Percentiles rank a stretch among this genome's conserved stretches.
Evolutionary conservation across 768 basidiomycete genomes (phyloP).

Genomic region (Leccinum fibrillosum): DNA sequence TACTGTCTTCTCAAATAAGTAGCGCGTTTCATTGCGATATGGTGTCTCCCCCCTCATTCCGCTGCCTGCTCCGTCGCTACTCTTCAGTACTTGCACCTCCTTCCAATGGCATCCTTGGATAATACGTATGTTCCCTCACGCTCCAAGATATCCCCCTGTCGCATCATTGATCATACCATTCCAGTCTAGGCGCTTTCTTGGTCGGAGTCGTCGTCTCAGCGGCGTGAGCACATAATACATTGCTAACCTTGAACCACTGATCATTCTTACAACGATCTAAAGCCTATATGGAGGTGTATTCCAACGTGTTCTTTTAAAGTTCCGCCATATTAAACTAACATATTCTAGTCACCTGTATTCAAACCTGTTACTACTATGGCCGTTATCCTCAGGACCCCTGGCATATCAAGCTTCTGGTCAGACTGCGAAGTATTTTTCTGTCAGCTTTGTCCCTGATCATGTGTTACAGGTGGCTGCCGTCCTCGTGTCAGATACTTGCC

Average conservation of each 20-base stretch:
- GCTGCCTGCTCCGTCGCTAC: neutral
- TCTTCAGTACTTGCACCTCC: neutral
- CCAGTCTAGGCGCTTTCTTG: constrained; percentile 52
- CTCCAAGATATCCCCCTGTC: neutral
- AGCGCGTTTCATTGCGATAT: constrained; percentile 3
- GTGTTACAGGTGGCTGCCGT: constrained; percentile 47
- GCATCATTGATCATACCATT: neutral
- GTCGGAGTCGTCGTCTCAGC: constrained; percentile 54
- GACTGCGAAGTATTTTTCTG: constrained; percentile 6
- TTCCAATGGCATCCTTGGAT: constrained; percentile 27
- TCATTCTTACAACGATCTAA: neutral
- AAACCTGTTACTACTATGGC: constrained; percentile 55
- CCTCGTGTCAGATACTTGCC: constrained; percentile 51
- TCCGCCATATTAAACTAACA: constrained; percentile 1
- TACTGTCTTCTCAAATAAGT: constrained; percentile 16
- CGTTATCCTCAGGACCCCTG: constrained; percentile 50
- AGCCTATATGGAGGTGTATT: constrained; percentile 52
- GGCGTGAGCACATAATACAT: constrained; percentile 35
- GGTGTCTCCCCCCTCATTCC: neutral
- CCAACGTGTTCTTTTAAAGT: neutral
- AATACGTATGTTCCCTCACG: constrained; percentile 33
- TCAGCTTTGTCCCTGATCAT: neutral
- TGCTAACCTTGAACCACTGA: neutral
- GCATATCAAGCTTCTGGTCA: constrained; percentile 48
- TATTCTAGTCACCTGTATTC: constrained; percentile 51